Percentiles rank a stretch among this genome's conserved stretches.
Conservation (phyloP, 108 stramenopile genomes). For the Nitzschia sp. region DNA sequence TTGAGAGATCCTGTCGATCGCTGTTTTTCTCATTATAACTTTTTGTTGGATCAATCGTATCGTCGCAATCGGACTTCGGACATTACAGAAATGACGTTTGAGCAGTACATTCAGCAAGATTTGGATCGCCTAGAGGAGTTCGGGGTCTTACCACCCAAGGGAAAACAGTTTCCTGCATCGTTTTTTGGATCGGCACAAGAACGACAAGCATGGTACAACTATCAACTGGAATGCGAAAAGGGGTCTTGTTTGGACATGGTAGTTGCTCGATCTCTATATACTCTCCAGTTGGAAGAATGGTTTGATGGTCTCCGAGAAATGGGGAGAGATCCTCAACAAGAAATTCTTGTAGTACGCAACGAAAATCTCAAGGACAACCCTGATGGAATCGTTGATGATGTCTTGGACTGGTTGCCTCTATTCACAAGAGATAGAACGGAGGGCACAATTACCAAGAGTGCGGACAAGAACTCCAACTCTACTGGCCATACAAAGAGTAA, state of each 20-base stretch:
- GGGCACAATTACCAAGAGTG: no score
- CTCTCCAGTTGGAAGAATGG: conserved; percentile 32
- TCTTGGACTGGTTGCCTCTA: conserved; percentile 6
- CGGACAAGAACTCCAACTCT: no score
- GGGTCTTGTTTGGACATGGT: neutral
- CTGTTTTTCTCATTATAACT: conserved; percentile 66
- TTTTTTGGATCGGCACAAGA: conserved; percentile 10
- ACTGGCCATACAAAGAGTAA: neutral
- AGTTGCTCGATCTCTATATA: conserved; percentile 26
- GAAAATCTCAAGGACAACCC: conserved; percentile 16
- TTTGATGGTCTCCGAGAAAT: conserved; percentile 17
- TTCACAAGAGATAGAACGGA: conserved; percentile 1
- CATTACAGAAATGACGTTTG: conserved; percentile 1
- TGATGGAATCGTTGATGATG: neutral
- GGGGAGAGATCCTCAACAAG: conserved; percentile 23
- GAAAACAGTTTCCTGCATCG: neutral
- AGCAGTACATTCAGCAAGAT: conserved; percentile 6
- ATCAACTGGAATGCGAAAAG: conserved; percentile 1
- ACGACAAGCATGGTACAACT: conserved; percentile 21
- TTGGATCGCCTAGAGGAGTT: conserved; percentile 2
- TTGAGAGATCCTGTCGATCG: conserved; percentile 69
- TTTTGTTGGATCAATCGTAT: conserved; percentile 32
- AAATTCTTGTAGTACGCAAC: conserved; percentile 11
- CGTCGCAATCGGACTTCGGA: neutral
- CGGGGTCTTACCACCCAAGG: neutral